Evolutionary conservation across 139 green algal species (phyloP), one percentile per base, ranked within the genome.

Genomic region (Astrephomene gubernaculifera): DNA sequence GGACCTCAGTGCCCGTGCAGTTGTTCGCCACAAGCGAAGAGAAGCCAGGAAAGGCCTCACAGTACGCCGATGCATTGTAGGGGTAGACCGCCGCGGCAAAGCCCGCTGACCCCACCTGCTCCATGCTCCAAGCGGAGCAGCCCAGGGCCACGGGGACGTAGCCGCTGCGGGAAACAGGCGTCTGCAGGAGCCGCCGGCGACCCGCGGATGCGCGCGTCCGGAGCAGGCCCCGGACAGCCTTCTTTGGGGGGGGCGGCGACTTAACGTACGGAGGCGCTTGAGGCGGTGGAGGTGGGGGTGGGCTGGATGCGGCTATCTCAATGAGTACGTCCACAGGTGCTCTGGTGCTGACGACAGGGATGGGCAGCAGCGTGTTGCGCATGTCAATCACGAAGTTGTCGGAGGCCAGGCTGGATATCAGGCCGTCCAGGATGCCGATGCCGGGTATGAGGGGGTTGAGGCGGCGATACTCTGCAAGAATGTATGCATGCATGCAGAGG

Each of bases 361-460:
- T 49, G 65, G 65, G 65, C 65, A 72, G 65, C 36, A 45, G 65
- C 65, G 65, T 72, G 36, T 38, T 45, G 17, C 36, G 35, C 65
- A 49, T 45, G 65, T 72, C 65, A 5, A 72, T 17, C 33, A n/a
- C 14, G 19, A 72, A 36, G 35, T n/a, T n/a, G n/a, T n/a, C n/a
- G n/a, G n/a, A n/a, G n/a, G n/a, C n/a, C n/a, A n/a, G n/a, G n/a
- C n/a, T n/a, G n/a, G n/a, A n/a, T n/a, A n/a, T n/a, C n/a, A n/a
- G n/a, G n/a, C n/a, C n/a, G n/a, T n/a, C n/a, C n/a, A n/a, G n/a
- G n/a, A n/a, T n/a, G n/a, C n/a, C n/a, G n/a, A n/a, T n/a, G n/a
- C n/a, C n/a, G n/a, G n/a, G n/a, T n/a, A n/a, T n/a, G n/a, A n/a
- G n/a, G n/a, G n/a, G n/a, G n/a, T n/a, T n/a, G n/a, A n/a, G n/a